Percentiles rank a stretch among this genome's conserved stretches.
These are phyloP conservation scores for Dicorynia guianensis DNA, from an alignment of 306 rosid genomes.

Conservation along the genomic window DNA sequence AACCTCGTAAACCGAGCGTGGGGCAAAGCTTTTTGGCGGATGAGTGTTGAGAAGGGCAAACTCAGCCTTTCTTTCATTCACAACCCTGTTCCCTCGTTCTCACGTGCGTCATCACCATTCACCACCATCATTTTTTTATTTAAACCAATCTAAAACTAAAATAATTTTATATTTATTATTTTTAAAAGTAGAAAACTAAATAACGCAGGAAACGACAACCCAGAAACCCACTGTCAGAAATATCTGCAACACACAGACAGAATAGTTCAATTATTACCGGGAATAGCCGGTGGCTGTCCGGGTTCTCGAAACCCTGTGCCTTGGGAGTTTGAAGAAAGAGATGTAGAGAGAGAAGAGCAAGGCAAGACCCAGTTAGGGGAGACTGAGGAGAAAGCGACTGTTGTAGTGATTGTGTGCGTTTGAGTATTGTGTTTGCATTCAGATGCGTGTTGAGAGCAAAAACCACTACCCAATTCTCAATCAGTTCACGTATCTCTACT, in stretches of 20 bases:
- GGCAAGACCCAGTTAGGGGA: neutral
- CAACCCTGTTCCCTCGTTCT: conserved; percentile 46
- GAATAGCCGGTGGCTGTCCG: conserved; percentile 65
- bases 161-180: too few relatives aligned
- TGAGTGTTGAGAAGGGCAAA: conserved; percentile 53
- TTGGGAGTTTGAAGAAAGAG: conserved; percentile 14
- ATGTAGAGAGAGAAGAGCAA: neutral
- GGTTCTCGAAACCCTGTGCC: conserved; percentile 61
- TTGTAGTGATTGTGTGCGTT: conserved; percentile 35
- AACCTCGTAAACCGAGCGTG: conserved; percentile 44
- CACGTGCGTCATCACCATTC: conserved; percentile 60
- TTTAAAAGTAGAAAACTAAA: neutral
- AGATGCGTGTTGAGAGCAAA: conserved; percentile 40
- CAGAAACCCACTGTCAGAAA: conserved; percentile 57
- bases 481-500: conserved; percentile 52
- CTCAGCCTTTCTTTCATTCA: conserved; percentile 51
- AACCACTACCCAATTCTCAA: conserved; percentile 38
- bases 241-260: conserved; percentile 53
- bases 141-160: neutral
- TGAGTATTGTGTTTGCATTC: conserved; percentile 38
- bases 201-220: conserved; percentile 51
- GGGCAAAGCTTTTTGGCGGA: conserved; percentile 23
- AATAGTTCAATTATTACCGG: conserved; percentile 71
- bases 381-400: neutral
- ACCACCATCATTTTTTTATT: neutral